Evolutionary conservation across 306 rosid genomes (phyloP).

Genomic region (Dryas alaskensis): DNA sequence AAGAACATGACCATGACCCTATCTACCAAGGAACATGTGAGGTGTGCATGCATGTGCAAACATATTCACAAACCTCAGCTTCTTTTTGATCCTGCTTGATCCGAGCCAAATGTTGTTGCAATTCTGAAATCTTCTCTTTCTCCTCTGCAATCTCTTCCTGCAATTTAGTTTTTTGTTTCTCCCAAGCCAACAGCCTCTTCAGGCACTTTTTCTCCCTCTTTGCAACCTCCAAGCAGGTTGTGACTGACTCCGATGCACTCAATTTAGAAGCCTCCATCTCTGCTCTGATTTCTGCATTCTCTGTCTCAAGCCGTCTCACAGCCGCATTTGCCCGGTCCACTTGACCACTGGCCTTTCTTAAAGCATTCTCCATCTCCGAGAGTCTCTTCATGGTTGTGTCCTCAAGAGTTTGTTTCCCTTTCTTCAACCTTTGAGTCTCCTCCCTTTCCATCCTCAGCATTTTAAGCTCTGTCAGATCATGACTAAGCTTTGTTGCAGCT

Average conservation of each 20-base stretch:
- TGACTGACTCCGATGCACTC: conserved; percentile 88
- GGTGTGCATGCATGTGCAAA: background rate
- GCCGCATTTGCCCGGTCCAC: conserved; percentile 90
- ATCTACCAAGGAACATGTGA: background rate
- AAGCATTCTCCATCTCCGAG: conserved; percentile 89
- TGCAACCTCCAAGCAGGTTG: conserved; percentile 74
- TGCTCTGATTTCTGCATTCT: conserved; percentile 93
- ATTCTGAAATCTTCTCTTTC: conserved; percentile 62
- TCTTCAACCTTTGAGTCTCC: conserved; percentile 88
- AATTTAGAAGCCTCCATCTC: conserved; percentile 98
- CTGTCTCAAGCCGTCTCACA: conserved; percentile 77
- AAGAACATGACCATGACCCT: background rate
- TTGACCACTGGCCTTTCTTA: conserved; percentile 90
- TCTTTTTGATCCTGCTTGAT: conserved; percentile 63
- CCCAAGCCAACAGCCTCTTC: conserved; percentile 92
- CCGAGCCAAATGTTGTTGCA: conserved; percentile 50
- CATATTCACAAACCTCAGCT: conserved; percentile 57
- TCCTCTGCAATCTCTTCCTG: conserved; percentile 73
- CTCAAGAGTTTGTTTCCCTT: conserved; percentile 82
- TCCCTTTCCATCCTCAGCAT: conserved; percentile 85
- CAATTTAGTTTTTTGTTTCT: conserved; percentile 75
- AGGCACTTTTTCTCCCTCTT: conserved; percentile 84
- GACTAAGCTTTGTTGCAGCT: conserved; percentile 81
- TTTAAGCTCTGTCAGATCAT: conserved; percentile 84
- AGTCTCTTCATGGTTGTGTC: conserved; percentile 89